Evolutionary conservation across 768 basidiomycete genomes (phyloP).

Genomic region (Leccinum uliginosum): DNA sequence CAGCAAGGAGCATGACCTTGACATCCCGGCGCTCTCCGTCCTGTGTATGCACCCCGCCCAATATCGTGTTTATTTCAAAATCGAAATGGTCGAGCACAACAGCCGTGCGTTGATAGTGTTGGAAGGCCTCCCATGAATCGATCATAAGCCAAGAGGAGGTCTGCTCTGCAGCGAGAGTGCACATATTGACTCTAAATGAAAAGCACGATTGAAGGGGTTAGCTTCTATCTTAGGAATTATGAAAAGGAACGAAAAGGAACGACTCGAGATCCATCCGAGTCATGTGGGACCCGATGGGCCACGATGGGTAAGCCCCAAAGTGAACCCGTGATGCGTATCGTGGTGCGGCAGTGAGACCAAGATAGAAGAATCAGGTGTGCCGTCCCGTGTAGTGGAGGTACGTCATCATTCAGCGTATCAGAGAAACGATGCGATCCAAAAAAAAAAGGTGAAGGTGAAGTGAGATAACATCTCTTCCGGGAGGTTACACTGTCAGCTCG

Average conservation of each 20-base stretch:
- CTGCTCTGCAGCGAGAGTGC: conserved; percentile 83
- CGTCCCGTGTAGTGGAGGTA: conserved; percentile 7
- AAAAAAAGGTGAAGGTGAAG: conserved; percentile 4
- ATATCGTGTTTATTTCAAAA: conserved; percentile 82
- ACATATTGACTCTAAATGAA: conserved; percentile 72
- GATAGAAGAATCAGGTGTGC: conserved; percentile 12
- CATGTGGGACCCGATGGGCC: conserved; percentile 3
- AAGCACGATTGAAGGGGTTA: conserved; percentile 16
- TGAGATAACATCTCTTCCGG: conserved; percentile 9
- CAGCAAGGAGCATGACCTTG: conserved; percentile 91
- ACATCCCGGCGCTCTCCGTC: conserved; percentile 74
- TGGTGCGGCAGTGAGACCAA: conserved; percentile 5
- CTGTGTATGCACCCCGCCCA: conserved; percentile 72
- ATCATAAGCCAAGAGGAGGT: conserved; percentile 96
- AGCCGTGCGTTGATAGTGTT: conserved; percentile 92
- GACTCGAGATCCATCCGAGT: conserved; percentile 7
- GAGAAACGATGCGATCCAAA: conserved; percentile 9
- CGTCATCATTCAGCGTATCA: conserved; percentile 8
- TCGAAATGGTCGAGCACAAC: conserved; percentile 98
- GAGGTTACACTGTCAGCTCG: conserved; percentile 2
- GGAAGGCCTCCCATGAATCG: conserved; percentile 96
- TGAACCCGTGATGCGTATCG: conserved; percentile 9
- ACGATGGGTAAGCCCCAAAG: conserved; percentile 10
- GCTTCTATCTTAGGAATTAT: conserved; percentile 11
- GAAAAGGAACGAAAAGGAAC: background rate